Base-by-base conservation (phyloP, 78 protist species). In the Dictyostelium brefeldianum region DNA sequence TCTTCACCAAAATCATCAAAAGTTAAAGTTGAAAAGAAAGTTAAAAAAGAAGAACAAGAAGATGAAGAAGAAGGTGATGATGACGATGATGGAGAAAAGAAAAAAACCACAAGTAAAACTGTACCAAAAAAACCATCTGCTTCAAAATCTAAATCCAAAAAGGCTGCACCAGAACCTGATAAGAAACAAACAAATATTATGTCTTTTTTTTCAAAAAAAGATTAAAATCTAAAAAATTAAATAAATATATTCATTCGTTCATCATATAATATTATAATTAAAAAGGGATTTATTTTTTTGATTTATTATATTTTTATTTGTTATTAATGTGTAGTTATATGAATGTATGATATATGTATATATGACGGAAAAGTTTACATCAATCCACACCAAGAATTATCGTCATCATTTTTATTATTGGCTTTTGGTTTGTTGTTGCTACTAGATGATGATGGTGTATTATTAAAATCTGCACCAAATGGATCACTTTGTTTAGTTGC, bases 141-240 rank as follows among this genome's bases (percentile, higher is more conserved):
- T 11, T 36, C 79, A 3, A 46, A 36, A 73, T 73, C 79, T 1
- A 73, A 73, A 46, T 36, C 43, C 2, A 73, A 73, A 56, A 73
- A 73, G n/a, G 56, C 79, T n/a, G 79, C 79, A 15, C 48, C 79
- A 18, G 59, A 43, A 46, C 59, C 29, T 46, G 56, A 73, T 7
- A n/a, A 47, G n/a, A 73, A 36, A n/a, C 79, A 73, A 73, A 73
- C 79, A 73, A 73, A 73, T 46, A 73, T 73, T 18, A 36, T n/a
- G 46, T 73, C 79, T 20, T 73, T 73, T 46, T 73, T 73, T 11
- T 20, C 79, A 11, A 73, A 73, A 46, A 73, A 73, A 46, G 79
- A 73, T 8, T 73, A 46, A n/a, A n/a, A 6, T 3, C 36, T 20
- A 20, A 41, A 3, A 43, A 7, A 70, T 36, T 71, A 41, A 43